These are phyloP conservation scores for Barnettozyma populi DNA, from an alignment of 805 yeast genomes.

Conservation along the genomic window DNA sequence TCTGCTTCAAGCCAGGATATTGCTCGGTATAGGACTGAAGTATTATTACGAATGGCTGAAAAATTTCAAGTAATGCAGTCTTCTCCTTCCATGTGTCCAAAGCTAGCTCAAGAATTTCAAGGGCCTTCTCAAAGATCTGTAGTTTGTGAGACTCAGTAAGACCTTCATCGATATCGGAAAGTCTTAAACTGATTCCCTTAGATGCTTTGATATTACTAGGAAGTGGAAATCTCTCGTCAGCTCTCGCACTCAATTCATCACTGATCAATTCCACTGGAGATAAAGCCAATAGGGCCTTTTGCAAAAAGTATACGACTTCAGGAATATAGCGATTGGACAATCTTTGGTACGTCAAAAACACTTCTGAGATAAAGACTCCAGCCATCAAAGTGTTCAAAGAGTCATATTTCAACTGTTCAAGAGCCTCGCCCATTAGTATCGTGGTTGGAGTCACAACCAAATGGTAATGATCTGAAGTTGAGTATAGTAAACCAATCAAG, in stretches of 20 bases:
- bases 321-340: constrained; percentile 79
- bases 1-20: constrained; percentile 29
- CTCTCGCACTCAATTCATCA: constrained; percentile 7
- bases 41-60: constrained; percentile 40
- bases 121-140: constrained; percentile 24
- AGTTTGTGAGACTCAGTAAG: constrained; percentile 27
- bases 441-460: constrained; percentile 81
- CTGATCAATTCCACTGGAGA: constrained; percentile 30
- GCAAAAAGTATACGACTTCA: constrained; percentile 60
- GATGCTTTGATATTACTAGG: constrained; percentile 8
- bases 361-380: constrained; percentile 63
- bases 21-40: constrained; percentile 35
- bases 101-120: constrained; percentile 28
- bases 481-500: constrained; percentile 70
- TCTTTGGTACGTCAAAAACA: constrained; percentile 67
- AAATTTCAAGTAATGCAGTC: constrained; percentile 54
- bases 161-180: constrained; percentile 19
- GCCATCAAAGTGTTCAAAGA: constrained; percentile 41
- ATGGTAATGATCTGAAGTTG: constrained; percentile 95
- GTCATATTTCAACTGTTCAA: constrained; percentile 45
- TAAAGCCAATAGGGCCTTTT: constrained; percentile 42
- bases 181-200: constrained; percentile 11
- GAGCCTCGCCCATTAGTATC: constrained; percentile 64
- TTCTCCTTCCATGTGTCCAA: constrained; percentile 56
- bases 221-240: constrained; percentile 23